Conservation (phyloP, 345 rosid genomes). For the Lepidium sativum region DNA sequence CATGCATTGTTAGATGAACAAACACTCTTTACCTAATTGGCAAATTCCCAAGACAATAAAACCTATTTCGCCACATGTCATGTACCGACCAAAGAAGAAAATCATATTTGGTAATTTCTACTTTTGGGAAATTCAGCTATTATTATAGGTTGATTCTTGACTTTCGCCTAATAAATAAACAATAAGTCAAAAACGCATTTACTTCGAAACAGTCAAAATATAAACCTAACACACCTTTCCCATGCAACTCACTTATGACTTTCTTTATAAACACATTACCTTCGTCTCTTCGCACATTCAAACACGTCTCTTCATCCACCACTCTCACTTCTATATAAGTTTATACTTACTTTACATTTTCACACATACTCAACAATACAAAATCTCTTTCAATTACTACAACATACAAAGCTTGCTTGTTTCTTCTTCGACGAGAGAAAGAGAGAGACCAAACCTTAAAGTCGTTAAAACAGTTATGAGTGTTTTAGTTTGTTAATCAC, state of each 20-base stretch:
- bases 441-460: neutral
- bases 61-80: conserved; percentile 5
- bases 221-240: conserved; percentile 27
- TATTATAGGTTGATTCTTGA: conserved; percentile 16
- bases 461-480: neutral
- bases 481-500: neutral
- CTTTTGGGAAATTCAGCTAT: conserved; percentile 13
- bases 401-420: neutral
- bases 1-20: conserved; percentile 24
- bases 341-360: neutral
- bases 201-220: conserved; percentile 29
- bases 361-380: neutral
- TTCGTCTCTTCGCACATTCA: conserved; percentile 20
- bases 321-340: conserved; percentile 14
- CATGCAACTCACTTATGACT: conserved; percentile 19
- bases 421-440: neutral
- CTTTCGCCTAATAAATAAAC: conserved; percentile 8
- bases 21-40: conserved; percentile 13
- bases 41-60: conserved; percentile 9
- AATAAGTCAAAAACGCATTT: conserved; percentile 26
- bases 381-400: neutral
- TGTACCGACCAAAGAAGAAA: neutral
- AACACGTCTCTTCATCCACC: conserved; percentile 21
- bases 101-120: conserved; percentile 14
- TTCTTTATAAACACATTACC: neutral